phyloP scores from a whole-genome alignment of 495 filamentous ascomycete genomes.

The Hapsidospora chrysogenum region DNA sequence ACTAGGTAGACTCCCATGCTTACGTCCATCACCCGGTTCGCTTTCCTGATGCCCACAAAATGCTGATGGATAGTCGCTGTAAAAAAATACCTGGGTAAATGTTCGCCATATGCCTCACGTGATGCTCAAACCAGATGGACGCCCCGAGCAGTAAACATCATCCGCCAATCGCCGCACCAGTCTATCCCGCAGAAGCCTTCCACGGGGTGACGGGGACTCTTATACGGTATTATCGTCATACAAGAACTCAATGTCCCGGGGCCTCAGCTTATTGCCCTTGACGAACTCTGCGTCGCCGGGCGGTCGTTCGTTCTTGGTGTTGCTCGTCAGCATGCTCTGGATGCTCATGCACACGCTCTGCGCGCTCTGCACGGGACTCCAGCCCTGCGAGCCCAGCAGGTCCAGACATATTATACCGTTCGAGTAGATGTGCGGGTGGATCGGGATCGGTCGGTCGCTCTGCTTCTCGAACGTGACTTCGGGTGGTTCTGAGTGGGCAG shows the following conservation, averaged over 20 bases:
- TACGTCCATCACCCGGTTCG: no score
- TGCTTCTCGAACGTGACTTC: conserved; percentile 75
- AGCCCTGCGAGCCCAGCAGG: conserved; percentile 70
- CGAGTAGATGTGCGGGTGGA: conserved; percentile 94
- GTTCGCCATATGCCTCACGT: no score
- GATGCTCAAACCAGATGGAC: no score
- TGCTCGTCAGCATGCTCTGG: conserved; percentile 94
- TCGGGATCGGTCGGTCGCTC: conserved; percentile 60
- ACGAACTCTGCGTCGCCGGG: conserved; percentile 80
- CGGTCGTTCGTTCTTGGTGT: conserved; percentile 74
- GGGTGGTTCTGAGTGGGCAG: conserved; percentile 89
- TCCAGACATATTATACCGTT: conserved; percentile 98
- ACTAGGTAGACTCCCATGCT: no score
- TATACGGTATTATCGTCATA: conserved; percentile 78
- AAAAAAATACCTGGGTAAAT: no score
- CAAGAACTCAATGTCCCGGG: conserved; percentile 72
- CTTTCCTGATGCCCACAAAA: no score
- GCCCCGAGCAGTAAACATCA: no score
- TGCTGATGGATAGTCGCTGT: no score
- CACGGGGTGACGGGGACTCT: no score
- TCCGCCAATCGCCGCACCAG: no score
- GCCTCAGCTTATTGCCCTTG: conserved; percentile 53
- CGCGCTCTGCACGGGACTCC: conserved; percentile 92
- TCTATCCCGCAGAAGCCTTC: no score
- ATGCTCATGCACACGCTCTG: conserved; percentile 96